phyloP scores from a whole-genome alignment of 1,284 basidiomycete species.

The Exsudoporus floridanus region DNA sequence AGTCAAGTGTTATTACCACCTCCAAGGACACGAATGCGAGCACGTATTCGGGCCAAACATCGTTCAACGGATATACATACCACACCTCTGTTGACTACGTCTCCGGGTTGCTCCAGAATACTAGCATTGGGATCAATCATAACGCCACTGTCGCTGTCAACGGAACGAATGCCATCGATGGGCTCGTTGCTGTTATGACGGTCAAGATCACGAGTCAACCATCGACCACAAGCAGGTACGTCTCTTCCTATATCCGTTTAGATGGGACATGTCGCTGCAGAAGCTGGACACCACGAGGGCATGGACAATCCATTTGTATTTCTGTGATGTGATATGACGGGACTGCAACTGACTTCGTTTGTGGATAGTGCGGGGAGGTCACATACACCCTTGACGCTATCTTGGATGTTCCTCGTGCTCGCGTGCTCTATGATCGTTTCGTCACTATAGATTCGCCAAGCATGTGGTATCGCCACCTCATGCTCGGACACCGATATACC shows the following conservation, averaged over 20 bases:
- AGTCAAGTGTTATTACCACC: slow-evolving; percentile 52
- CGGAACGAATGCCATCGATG: slow-evolving; percentile 73
- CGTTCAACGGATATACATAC: slow-evolving; percentile 66
- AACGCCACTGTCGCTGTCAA: slow-evolving; percentile 57
- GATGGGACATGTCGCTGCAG: neutral
- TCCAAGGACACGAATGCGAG: slow-evolving; percentile 49
- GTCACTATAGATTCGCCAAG: slow-evolving; percentile 5
- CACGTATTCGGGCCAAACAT: slow-evolving; percentile 57
- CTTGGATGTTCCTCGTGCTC: slow-evolving; percentile 20
- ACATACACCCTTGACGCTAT: slow-evolving; percentile 4
- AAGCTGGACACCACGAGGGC: neutral
- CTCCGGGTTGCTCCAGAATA: slow-evolving; percentile 66
- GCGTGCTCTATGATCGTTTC: slow-evolving; percentile 13
- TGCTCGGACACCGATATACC: too few species aligned
- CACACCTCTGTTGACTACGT: slow-evolving; percentile 66
- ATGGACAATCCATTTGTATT: neutral
- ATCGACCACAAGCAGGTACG: slow-evolving; percentile 20
- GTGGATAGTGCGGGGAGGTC: slow-evolving; percentile 19
- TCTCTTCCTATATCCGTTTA: neutral
- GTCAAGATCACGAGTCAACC: slow-evolving; percentile 63
- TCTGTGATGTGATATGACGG: neutral
- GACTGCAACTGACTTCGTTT: slow-evolving; percentile 4
- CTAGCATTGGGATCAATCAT: slow-evolving; percentile 79
- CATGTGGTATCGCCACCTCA: neutral
- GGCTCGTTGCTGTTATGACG: slow-evolving; percentile 79